Evolutionary conservation across 2,329 filamentous ascomycete genomes (phyloP), one percentile per base, ranked within the genome.

Genomic region (Alternaria hordeiaustralica): DNA sequence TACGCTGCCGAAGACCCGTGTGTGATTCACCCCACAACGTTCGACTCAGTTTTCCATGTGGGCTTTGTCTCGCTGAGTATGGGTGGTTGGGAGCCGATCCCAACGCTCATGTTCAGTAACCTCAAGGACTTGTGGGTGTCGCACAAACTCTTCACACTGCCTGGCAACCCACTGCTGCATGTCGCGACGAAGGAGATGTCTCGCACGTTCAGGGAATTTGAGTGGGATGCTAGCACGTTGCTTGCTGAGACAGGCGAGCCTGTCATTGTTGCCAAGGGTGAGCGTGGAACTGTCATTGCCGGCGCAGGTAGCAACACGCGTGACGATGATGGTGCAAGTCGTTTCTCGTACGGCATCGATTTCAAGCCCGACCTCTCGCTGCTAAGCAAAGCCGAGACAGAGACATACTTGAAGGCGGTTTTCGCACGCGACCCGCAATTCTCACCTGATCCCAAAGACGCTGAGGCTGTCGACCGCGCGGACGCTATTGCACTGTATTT

Each of bases 241-340:
- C 59, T 61, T 61, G 59, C 59, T 13, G 59, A 61, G 21, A 61
- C 59, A 8, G 59, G 59, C 9, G 59, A 61, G 46, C 59, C 59
- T 5, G 59, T 61, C 4, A 61, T 61, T 1, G 54, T 61, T 2
- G 59, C 59, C 20, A 58, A 30, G 54, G 59, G 59, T 10, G 59
- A 61, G 44, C 59, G 59, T 3, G 59, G 59, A 30, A 61, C 59
- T 26, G 54, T 61, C 20, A 61, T 61, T 10, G 59, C 59, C 7
- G 59, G 59, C 4, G 59, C 59, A 0, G 59, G 59, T 4, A 61
- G 59, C 45, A 46, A 45, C 5, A n/a, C 59, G 6, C 59, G 59
- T 26, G 54, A 61, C 8, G 59, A 61, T 41, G 59, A 61, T 20
- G 59, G 59, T 5, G 59, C 59, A 8, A 61, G 59, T 41, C 54